Conservation (phyloP, 179 eudicot genomes). For the Beta corolliflora region DNA sequence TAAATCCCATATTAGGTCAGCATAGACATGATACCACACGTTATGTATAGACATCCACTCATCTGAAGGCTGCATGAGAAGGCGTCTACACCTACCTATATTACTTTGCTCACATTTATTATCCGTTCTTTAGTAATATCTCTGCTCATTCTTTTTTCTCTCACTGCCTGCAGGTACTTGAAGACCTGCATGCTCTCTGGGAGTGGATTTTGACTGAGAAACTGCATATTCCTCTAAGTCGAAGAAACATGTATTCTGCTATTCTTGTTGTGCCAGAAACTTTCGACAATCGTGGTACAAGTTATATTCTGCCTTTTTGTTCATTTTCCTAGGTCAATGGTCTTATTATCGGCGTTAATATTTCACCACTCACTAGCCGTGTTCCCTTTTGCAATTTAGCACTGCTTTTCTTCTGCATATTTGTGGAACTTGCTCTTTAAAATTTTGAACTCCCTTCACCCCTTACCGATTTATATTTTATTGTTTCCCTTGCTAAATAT, state of each 20-base stretch:
- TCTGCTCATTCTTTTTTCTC: constrained; percentile 3
- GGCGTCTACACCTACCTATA: background rate
- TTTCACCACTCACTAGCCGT: background rate
- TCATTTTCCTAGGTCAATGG: background rate
- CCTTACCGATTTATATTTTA: background rate
- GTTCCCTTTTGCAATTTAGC: background rate
- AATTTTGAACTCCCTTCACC: background rate
- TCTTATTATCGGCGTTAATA: background rate
- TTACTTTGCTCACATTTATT: background rate
- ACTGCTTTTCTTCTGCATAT: background rate
- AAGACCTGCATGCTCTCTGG: constrained; percentile 90
- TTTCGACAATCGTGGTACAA: constrained; percentile 83
- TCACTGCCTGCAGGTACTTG: constrained; percentile 58
- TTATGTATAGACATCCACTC: background rate
- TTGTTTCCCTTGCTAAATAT: background rate
- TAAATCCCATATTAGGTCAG: background rate
- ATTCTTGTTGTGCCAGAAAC: constrained; percentile 92
- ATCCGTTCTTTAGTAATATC: constrained; percentile 3
- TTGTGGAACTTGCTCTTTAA: background rate
- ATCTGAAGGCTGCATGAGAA: constrained; percentile 2
- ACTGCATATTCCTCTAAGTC: constrained; percentile 63
- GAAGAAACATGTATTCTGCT: constrained; percentile 77
- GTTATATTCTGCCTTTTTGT: constrained; percentile 3
- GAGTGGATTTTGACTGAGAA: constrained; percentile 91
- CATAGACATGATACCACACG: background rate